These are phyloP conservation scores for Aspergillus ochraceus DNA, from an alignment of 2,329 filamentous ascomycete species.

Conservation along the genomic window DNA sequence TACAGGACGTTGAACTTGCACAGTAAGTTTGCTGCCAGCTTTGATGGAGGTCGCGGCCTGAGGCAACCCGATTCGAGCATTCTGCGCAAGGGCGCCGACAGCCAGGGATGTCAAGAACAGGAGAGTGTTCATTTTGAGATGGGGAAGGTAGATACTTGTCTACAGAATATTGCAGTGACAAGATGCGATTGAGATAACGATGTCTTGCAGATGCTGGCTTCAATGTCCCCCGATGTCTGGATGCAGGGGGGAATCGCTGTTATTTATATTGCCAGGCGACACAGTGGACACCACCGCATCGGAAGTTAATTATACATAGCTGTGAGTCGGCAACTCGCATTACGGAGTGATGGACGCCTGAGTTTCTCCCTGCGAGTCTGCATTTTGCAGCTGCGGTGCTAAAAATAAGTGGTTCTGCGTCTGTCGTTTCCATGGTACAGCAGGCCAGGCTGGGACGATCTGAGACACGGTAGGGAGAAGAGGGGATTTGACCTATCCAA, in stretches of 20 bases:
- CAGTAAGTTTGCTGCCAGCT: conserved; percentile 20
- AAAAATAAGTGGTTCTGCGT: background rate
- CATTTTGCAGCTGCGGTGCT: background rate
- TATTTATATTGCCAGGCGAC: background rate
- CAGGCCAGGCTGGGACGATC: background rate
- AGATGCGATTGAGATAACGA: background rate
- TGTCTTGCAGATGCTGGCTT: background rate
- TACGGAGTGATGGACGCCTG: background rate
- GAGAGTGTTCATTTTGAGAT: conserved; percentile 25
- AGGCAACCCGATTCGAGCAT: conserved; percentile 26
- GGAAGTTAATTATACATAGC: background rate
- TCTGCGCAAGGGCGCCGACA: conserved; percentile 27
- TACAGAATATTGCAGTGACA: background rate
- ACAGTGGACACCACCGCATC: background rate
- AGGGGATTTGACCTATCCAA: background rate
- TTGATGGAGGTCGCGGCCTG: conserved; percentile 15
- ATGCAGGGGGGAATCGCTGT: background rate
- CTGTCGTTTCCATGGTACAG: background rate
- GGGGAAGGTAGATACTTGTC: background rate
- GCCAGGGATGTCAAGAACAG: conserved; percentile 20
- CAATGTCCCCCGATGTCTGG: background rate
- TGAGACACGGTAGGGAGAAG: background rate
- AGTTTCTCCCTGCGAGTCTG: background rate
- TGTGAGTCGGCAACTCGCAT: background rate
- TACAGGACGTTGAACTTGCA: conserved; percentile 34